These are phyloP conservation scores for Mycena latifolia DNA, from an alignment of 768 basidiomycete species.

Conservation along the genomic window DNA sequence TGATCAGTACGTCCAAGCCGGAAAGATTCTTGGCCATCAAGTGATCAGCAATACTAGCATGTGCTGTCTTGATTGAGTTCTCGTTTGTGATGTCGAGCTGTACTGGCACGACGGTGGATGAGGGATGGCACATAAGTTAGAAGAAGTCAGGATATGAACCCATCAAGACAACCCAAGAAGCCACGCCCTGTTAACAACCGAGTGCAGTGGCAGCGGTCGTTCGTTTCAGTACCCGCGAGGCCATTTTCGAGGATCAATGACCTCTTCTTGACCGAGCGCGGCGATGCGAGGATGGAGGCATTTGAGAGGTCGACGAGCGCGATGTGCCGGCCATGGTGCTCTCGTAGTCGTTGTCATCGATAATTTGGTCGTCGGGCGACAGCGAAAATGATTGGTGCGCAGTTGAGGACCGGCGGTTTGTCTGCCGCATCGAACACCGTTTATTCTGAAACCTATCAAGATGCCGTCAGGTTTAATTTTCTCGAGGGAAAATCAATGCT, in stretches of 20 bases:
- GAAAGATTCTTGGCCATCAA: no score
- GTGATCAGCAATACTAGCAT: no score
- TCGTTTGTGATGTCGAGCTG: no score
- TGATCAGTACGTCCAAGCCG: no score
- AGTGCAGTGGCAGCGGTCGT: conserved; percentile 37
- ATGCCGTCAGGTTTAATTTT: conserved; percentile 26
- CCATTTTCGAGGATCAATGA: conserved; percentile 64
- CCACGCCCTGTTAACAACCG: conserved; percentile 41
- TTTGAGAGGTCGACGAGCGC: conserved; percentile 45
- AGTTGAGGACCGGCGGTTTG: conserved; percentile 72
- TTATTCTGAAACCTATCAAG: conserved; percentile 86
- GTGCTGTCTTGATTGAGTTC: no score
- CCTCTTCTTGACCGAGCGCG: conserved; percentile 56
- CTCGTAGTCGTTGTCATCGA: conserved; percentile 54
- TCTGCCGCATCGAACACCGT: conserved; percentile 85
- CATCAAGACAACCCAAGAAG: conserved; percentile 31
- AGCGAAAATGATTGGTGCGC: conserved; percentile 65
- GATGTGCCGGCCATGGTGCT: conserved; percentile 49
- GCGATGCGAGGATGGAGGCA: conserved; percentile 53
- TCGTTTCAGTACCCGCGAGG: conserved; percentile 59
- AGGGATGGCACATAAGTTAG: conserved; percentile 52
- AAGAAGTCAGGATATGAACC: conserved; percentile 39
- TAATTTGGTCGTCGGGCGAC: conserved; percentile 50
- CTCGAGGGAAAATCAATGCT: conserved; percentile 40
- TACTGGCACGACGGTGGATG: no score